These are phyloP conservation scores for Porpolomopsis calyptriformis DNA, from an alignment of 768 basidiomycete genomes.

Conservation along the genomic window DNA sequence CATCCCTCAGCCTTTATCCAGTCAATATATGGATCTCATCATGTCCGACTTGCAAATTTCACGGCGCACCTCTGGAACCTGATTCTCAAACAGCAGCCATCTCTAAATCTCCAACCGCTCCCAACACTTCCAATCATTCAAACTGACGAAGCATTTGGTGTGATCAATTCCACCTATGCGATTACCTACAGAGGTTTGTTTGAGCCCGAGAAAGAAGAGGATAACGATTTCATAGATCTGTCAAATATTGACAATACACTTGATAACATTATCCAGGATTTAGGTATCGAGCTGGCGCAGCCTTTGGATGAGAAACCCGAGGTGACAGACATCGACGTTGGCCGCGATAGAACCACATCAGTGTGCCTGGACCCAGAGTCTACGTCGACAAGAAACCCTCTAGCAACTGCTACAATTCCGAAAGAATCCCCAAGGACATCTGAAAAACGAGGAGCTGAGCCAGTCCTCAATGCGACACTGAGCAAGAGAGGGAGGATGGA, in stretches of 20 bases:
- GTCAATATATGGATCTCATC: background rate
- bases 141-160: background rate
- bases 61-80: conserved; percentile 1
- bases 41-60: no score
- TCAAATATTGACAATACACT: background rate
- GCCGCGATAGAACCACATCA: no score
- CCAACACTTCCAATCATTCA: background rate
- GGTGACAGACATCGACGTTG: no score
- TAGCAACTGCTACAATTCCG: no score
- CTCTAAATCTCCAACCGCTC: background rate
- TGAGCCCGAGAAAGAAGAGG: background rate
- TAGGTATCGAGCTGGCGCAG: background rate
- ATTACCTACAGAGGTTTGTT: background rate
- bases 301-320: no score
- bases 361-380: no score
- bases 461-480: background rate
- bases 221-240: background rate
- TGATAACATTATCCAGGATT: background rate
- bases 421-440: background rate
- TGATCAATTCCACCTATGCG: background rate
- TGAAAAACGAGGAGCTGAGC: background rate
- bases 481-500: background rate
- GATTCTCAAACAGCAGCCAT: background rate
- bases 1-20: background rate
- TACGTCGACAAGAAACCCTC: no score